Percentiles rank a stretch among this genome's conserved stretches.
Evolutionary conservation across 306 rosid species (phyloP).

Genomic region (Prunus kanzakura): DNA sequence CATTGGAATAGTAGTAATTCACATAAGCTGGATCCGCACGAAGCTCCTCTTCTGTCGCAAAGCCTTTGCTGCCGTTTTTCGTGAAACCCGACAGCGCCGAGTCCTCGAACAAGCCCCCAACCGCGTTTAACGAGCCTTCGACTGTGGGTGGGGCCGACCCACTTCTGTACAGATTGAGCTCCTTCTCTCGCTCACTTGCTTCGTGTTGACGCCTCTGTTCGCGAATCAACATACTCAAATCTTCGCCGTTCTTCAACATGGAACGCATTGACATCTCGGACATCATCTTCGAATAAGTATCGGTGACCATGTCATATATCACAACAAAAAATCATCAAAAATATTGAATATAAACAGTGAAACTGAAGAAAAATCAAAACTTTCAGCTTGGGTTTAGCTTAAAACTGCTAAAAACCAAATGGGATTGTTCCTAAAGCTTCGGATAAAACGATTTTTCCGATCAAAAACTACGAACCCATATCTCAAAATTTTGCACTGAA

Average conservation of each 20-base stretch:
- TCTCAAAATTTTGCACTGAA: constrained; percentile 8
- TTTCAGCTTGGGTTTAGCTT: constrained; percentile 38
- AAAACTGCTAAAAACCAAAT: constrained; percentile 12
- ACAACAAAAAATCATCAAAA: neutral
- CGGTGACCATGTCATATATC: constrained; percentile 54
- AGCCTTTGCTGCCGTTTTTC: constrained; percentile 33
- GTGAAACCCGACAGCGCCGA: constrained; percentile 31
- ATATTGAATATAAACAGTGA: constrained; percentile 1
- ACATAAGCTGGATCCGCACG: constrained; percentile 45
- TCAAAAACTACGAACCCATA: constrained; percentile 8
- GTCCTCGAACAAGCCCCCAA: constrained; percentile 53
- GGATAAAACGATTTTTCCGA: neutral
- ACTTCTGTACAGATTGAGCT: constrained; percentile 63
- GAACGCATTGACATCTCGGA: constrained; percentile 78
- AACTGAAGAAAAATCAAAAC: constrained; percentile 35
- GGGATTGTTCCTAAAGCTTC: constrained; percentile 11
- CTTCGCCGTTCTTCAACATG: constrained; percentile 52
- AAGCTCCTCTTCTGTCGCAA: constrained; percentile 40
- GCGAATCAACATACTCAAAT: constrained; percentile 54
- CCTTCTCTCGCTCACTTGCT: constrained; percentile 54
- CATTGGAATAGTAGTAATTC: constrained; percentile 43
- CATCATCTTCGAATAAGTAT: constrained; percentile 59
- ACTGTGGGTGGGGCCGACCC: constrained; percentile 97
- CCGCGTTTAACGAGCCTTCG: constrained; percentile 70
- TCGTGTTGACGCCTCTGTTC: constrained; percentile 56